A percentile compares a stretch with the other conserved stretches of the same genome.
Evolutionary conservation across 2,329 filamentous ascomycete genomes (phyloP).

Genomic region (Scolecobasidium constrictum): DNA sequence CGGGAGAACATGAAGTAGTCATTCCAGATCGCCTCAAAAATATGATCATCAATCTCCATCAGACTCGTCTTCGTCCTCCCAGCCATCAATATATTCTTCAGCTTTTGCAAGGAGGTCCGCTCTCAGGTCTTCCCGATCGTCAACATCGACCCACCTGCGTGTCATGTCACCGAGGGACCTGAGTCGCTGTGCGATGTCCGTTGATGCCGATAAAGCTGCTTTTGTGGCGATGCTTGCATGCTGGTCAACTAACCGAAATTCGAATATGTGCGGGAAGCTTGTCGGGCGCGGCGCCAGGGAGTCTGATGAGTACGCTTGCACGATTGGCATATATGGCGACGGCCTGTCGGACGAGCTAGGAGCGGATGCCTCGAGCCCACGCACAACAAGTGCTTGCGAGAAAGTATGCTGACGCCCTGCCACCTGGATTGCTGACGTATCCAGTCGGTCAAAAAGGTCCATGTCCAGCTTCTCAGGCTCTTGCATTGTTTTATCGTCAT

Average conservation of each 20-base stretch:
- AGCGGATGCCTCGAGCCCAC: neutral
- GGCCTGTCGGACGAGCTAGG: constrained; percentile 1
- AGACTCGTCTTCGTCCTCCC: constrained; percentile 60
- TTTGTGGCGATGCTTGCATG: constrained; percentile 33
- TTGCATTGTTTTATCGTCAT: constrained; percentile 3
- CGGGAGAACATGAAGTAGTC: neutral
- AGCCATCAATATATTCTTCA: constrained; percentile 82
- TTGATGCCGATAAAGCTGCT: constrained; percentile 59
- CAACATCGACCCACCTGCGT: constrained; percentile 51
- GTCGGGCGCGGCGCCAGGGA: constrained; percentile 68
- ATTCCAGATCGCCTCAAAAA: neutral
- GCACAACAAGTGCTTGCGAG: neutral
- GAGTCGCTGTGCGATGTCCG: constrained; percentile 58
- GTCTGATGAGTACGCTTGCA: constrained; percentile 5
- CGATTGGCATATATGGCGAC: neutral
- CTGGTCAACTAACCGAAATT: constrained; percentile 26
- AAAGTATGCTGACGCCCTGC: constrained; percentile 3
- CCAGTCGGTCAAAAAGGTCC: neutral
- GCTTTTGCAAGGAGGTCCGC: constrained; percentile 74
- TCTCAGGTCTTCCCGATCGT: constrained; percentile 74
- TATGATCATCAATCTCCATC: neutral
- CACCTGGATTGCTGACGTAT: neutral
- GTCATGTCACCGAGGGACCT: constrained; percentile 55
- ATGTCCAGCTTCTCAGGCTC: constrained; percentile 8
- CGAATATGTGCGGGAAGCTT: constrained; percentile 72